Base-by-base conservation (phyloP, 2,329 filamentous ascomycete genomes). In the Phoma herbarum region DNA sequence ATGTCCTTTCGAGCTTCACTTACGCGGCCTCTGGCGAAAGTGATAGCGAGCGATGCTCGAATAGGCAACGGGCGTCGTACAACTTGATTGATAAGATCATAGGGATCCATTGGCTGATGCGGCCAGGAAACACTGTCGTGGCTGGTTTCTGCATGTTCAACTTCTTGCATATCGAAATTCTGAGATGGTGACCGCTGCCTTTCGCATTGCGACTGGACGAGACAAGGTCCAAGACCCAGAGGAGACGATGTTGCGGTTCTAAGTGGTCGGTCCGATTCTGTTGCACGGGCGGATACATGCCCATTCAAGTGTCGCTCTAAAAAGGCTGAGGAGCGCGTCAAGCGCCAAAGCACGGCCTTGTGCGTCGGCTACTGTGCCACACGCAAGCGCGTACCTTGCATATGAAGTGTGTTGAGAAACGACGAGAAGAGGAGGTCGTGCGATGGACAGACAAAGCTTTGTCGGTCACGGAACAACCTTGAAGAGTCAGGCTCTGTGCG, bases 1-100 rank as follows among this genome's bases (percentile, higher is more conserved):
- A 53, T 59, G 39, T 54, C 33, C 39, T 54, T 59, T 59, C 35
- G 31, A 54, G 50, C 56, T 42, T 45, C 41, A 59, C 56, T 59
- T 50, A 54, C 56, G 56, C 56, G 56, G 45, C 56, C 50, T 53
- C 35, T 44, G 44, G 44, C 44, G 35, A 35, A 41, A 41, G 43
- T 26, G 45, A 44, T 41, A 16, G 37, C 44, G 31, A 37, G 39
- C 56, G 50, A 58, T 49, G 56, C 56, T 59, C 26, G 33, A 46
- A 26, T 23, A 46, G 56, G 50, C 39, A 54, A 54, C 50, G 22
- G 41, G 18, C 26, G 8, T 49, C 41, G 56, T 22, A 59, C 56
- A 42, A 35, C 39, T 20, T 26, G 50, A 59, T 50, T 51, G 56
- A 59, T 59, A 50, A 59, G 50, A 59, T 59, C 26, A 25, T 46